Evolutionary conservation across 2,329 filamentous ascomycete species (phyloP).

Genomic region (Septoria petroselini): DNA sequence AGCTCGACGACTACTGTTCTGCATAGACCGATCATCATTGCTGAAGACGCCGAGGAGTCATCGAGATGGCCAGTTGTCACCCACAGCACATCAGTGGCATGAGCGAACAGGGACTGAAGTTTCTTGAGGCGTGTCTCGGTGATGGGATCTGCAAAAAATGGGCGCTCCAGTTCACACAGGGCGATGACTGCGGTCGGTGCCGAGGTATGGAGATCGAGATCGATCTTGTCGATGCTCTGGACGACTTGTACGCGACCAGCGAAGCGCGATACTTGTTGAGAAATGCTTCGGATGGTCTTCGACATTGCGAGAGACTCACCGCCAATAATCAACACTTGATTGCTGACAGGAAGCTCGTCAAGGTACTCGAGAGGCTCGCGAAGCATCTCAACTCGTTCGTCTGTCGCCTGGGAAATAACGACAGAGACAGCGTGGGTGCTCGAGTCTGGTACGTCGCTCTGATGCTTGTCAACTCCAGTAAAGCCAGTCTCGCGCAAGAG

Average conservation of each 20-base stretch:
- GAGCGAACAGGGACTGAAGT: slow-evolving; percentile 19
- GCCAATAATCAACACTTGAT: slow-evolving; percentile 25
- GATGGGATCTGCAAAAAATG: slow-evolving; percentile 19
- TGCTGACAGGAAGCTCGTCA: slow-evolving; percentile 18
- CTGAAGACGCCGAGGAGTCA: slow-evolving; percentile 15
- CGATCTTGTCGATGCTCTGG: slow-evolving; percentile 18
- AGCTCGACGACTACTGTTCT: slow-evolving; percentile 22
- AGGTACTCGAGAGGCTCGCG: slow-evolving; percentile 21
- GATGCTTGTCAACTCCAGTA: slow-evolving; percentile 34
- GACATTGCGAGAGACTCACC: slow-evolving; percentile 19
- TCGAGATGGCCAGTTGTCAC: slow-evolving; percentile 20
- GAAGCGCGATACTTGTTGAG: slow-evolving; percentile 19
- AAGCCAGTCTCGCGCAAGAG: slow-evolving; percentile 37
- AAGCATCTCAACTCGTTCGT: slow-evolving; percentile 19
- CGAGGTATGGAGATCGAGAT: slow-evolving; percentile 12
- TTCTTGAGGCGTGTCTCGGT: slow-evolving; percentile 17
- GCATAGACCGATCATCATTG: slow-evolving; percentile 25
- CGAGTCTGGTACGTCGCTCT: slow-evolving; percentile 20
- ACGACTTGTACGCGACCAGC: slow-evolving; percentile 22
- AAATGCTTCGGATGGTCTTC: slow-evolving; percentile 18
- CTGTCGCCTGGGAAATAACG: slow-evolving; percentile 22
- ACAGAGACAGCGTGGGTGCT: slow-evolving; percentile 20
- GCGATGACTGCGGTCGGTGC: slow-evolving; percentile 20
- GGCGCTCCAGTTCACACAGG: slow-evolving; percentile 22
- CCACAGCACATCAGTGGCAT: slow-evolving; percentile 21